Base-by-base conservation (phyloP, 2,329 filamentous ascomycete species). In the Nemania sp. region DNA sequence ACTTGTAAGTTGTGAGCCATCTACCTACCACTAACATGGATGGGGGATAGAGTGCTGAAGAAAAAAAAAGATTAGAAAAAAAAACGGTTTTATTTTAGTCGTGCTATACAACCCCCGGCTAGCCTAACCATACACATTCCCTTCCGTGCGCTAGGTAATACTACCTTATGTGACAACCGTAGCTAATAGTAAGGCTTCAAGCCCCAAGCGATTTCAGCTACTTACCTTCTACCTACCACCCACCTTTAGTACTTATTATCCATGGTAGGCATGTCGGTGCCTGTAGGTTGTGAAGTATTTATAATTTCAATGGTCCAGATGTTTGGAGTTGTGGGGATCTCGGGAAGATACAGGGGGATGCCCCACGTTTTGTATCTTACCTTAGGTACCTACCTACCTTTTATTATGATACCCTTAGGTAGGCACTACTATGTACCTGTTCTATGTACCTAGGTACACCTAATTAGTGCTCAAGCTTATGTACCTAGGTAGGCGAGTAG, bases 271-370 rank as follows among this genome's bases (percentile, higher is more conserved):
- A 41, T 35, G 32, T 35, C 32, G 11, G 32, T 11, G 6, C 11
- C 32, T 35, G 32, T 7, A 35, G 32, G 32, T 35, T 35, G 45
- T 13, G 29, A 20, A 57, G n/a, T 43, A 22, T 35, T 56, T 27
- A 13, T 20, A 61, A 55, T 61, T 49, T 60, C 35, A 32, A 52
- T 22, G 51, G 63, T 32, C 45, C 45, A 62, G 66, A 62, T 35
- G 20, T 58, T 61, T 41, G 45, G 58, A n/a, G 51, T 70, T 56
- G 65, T 65, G 68, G 68, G 66, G 62, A 61, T 45, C 27, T 60
- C 65, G 59, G 66, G 56, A 62, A 62, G 62, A 61, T 41, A 52
- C 35, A 61, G 62, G 55, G 62, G 54, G 6, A 2, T 62, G 24
- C 62, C 68, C 68, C 66, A 62, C 51, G 24, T 41, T 3, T 51